Evolutionary conservation across 2,329 filamentous ascomycete genomes (phyloP).

Genomic region (Chaetomiaceae sp.): DNA sequence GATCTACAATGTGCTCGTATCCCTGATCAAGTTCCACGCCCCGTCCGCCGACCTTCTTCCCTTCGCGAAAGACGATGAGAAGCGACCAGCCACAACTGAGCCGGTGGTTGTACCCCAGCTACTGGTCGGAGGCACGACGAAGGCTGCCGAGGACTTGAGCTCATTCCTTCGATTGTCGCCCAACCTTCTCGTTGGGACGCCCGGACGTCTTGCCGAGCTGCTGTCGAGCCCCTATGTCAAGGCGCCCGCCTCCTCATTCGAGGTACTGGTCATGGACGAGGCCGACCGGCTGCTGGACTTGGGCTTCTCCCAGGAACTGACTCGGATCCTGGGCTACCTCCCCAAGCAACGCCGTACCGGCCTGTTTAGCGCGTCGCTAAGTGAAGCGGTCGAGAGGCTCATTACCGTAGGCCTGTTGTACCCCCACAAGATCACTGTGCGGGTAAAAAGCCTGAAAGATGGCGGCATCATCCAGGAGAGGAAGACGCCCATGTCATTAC

Average conservation of each 20-base stretch:
- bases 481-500: constrained; percentile 84
- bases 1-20: constrained; percentile 76
- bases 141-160: constrained; percentile 80
- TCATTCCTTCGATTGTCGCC: constrained; percentile 78
- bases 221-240: constrained; percentile 83
- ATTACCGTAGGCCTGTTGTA: constrained; percentile 89
- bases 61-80: constrained; percentile 51
- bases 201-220: constrained; percentile 83
- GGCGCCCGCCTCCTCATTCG: constrained; percentile 82
- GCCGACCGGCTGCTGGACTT: constrained; percentile 89
- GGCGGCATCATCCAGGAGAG: constrained; percentile 71
- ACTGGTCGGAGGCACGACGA: constrained; percentile 74
- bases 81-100: constrained; percentile 43
- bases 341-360: constrained; percentile 93
- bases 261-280: constrained; percentile 89
- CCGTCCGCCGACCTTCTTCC: constrained; percentile 66
- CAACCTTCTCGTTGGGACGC: constrained; percentile 86
- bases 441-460: constrained; percentile 70
- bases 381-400: constrained; percentile 88
- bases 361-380: constrained; percentile 92
- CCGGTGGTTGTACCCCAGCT: constrained; percentile 76
- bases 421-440: constrained; percentile 90
- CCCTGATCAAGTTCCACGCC: constrained; percentile 76
- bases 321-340: constrained; percentile 75
- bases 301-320: constrained; percentile 87